Evolutionary conservation across 495 filamentous ascomycete species (phyloP), one percentile per base, ranked within the genome.

Genomic region (Penicillium arizonense): DNA sequence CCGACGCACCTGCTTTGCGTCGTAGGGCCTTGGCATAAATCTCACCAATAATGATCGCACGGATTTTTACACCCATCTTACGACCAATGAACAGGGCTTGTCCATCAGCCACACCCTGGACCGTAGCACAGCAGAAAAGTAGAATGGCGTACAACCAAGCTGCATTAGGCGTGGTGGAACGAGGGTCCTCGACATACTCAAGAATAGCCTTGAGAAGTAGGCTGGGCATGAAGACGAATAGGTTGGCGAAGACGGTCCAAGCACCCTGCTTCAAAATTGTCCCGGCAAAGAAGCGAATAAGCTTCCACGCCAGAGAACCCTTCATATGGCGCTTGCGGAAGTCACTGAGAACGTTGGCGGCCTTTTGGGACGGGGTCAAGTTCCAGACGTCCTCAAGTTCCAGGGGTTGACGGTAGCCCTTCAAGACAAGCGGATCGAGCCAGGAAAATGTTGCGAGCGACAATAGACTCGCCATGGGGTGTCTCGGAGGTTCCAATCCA

Each of bases 21-120:
- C 92, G 82, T n/a, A 99, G 78, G 4, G 95, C 90, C 70, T 99
- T 99, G 34, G 93, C 88, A 65, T 97, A 99, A 35, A 99, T 91
- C 64, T 99, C 95, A 41, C 95, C 95, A 61, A 99, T 89, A 37
- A 99, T 90, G 59, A 99, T 91, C 21, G 95, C 91, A 34, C 93
- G 88, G 33, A 97, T 76, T 47, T 88, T 86, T 57, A 99, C 90
- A 68, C 92, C 96, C 48, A 97, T 89, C 67, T 89, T 95, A 39
- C 95, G 87, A 14, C 95, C 95, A 47, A 96, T 86, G 82, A 85
- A 97, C 1, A 99, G 81, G n/a, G 91, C 89, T 67, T 96, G 91
- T 13, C 85, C 87, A 68, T 89, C 89, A 21, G 83, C 84, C 18
- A 94, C 73, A 5, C 92, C 91, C 48, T 91, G 85, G 33, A 89